Base-by-base conservation (phyloP, 1,284 basidiomycete species). In the Ustilago trichophora region DNA sequence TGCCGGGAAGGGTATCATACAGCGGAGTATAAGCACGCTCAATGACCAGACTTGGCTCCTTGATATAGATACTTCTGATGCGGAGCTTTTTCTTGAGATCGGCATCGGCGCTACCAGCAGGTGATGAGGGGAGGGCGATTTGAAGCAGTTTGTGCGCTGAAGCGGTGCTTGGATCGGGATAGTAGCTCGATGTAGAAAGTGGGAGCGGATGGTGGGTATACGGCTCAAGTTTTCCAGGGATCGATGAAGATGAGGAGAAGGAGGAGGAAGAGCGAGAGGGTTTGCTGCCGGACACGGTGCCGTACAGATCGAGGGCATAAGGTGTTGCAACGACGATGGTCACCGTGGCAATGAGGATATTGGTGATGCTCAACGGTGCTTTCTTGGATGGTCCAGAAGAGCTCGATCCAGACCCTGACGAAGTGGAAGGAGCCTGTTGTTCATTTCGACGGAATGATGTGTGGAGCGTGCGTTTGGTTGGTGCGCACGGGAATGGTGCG, bases 1-100 rank as follows among this genome's bases (percentile, higher is more conserved):
- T 48, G 26, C 54, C 55, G 2, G 60, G 60, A 1, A 56, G 41
- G 4, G 57, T 64, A 19, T 67, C 62, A 38, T 72, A 69, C 11
- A 76, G 49, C 11, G 73, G 73, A 3, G 73, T 76, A 18, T 76
- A 76, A 5, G 72, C 66, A 15, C 73, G 53, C 24, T 76, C 70
- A 44, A 76, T 73, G 24, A 71, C 67, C 10, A 76, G 43, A 6
- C 54, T 54, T 6, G 73, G 73, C 26, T 73, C 68, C 32, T 72
- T 74, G 60, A 68, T 56, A 41, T 70, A 67, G 12, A 62, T 21
- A 32, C 64, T 73, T 16, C 56, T 33, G n/a, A 68, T 64, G 8
- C 54, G 15, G 15, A 74, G 18, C 22, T 24, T 31, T 13, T 52
- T 41, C 16, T 31, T 29, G 13, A 59, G 15, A 13, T 33, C 36